A percentile compares a stretch with the other conserved stretches of the same genome.
These are phyloP conservation scores for Pichia sp. DNA, from an alignment of 1,139 yeast species.

Conservation along the genomic window DNA sequence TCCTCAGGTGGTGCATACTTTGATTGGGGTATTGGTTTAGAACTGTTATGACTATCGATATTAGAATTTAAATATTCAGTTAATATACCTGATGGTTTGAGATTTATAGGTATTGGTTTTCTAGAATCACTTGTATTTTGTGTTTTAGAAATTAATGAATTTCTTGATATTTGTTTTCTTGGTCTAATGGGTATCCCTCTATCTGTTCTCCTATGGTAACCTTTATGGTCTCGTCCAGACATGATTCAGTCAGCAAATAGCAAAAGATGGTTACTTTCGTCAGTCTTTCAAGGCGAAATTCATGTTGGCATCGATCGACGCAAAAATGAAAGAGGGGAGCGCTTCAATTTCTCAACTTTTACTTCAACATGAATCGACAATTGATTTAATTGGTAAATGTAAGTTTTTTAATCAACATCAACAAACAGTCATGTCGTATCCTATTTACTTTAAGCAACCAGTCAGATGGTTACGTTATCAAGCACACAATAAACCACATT, in stretches of 20 bases:
- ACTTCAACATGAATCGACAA: neutral
- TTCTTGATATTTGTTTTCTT: neutral
- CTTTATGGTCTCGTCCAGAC: neutral
- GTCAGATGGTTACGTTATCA: constrained; percentile 71
- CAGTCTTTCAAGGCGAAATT: neutral
- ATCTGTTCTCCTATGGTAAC: neutral
- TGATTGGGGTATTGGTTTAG: neutral
- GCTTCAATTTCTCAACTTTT: neutral
- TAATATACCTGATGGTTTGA: constrained; percentile 24
- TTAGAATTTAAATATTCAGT: constrained; percentile 2
- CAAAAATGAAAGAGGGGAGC: neutral
- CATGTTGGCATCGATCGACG: neutral
- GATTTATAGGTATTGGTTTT: constrained; percentile 17
- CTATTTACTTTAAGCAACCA: constrained; percentile 57
- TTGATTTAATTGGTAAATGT: neutral
- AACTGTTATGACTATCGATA: neutral
- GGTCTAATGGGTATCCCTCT: neutral
- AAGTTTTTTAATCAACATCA: neutral
- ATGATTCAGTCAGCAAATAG: neutral
- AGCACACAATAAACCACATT: constrained; percentile 74
- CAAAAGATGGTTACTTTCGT: neutral
- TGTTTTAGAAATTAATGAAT: neutral
- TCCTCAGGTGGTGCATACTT: constrained; percentile 22
- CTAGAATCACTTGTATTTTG: neutral
- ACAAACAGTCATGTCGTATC: constrained; percentile 34